Evolutionary conservation across 768 basidiomycete species (phyloP), one percentile per base, ranked within the genome.

Genomic region (Pholiota molesta): DNA sequence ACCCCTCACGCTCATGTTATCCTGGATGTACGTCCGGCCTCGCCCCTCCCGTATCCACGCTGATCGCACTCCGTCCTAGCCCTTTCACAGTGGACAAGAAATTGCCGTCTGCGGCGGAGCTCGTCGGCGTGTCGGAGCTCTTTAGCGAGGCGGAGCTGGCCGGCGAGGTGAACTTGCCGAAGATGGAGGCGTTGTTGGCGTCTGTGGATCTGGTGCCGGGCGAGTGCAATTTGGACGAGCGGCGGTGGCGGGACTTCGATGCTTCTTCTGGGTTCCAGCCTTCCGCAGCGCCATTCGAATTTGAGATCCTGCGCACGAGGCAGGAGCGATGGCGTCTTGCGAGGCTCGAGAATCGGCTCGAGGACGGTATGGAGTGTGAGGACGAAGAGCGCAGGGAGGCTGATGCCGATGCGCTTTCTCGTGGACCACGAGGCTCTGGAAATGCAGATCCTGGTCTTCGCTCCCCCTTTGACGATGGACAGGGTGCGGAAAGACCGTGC

Each of bases 1-100:
- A 58, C 78, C 88, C 4, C 75, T 91, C 3, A 77, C 81, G 21
- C 76, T 91, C 14, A 79, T 84, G 33, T 74, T 92, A 54, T 86
- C 87, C 28, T 65, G 60, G 60, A 44, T 61, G 63, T 61, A 35
- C 16, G 60, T 61, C 2, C 42, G 17, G 56, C 35, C 37, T 53
- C 61, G 28, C 21, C 40, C 23, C n/a, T n/a, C 57, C 23, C 21
- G 31, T 31, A 31, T 17, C 29, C 51, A 13, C 33, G 33, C 42
- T 55, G 29, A 68, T 52, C 47, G 10, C 14, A 10, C 53, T 53
- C 21, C 49, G 60, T 64, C 6, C 55, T 53, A 83, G 87, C 51
- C 81, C 86, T 5, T 87, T 86, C 67, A 84, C 79, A 17, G 76
- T 77, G 11, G 74, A 78, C 19, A 70, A 72, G 33, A 74, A 72